Conservation (phyloP, 495 filamentous ascomycete genomes). For the Hypoxylon rickii region DNA sequence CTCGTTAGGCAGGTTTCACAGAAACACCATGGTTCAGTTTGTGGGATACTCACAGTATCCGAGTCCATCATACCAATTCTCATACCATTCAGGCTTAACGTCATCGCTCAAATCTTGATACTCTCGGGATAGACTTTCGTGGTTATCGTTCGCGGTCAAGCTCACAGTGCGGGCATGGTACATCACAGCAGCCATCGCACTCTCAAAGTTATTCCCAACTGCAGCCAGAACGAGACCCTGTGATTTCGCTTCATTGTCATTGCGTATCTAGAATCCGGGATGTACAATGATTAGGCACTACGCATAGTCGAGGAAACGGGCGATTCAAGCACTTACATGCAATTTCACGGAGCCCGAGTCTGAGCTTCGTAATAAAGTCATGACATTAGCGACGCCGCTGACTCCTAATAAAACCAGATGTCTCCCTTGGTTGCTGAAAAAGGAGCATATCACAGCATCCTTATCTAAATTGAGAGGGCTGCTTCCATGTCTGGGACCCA, state of each 20-base stretch:
- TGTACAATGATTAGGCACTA: constrained; percentile 18
- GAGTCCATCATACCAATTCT: constrained; percentile 87
- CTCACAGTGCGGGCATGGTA: constrained; percentile 81
- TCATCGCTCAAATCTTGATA: constrained; percentile 51
- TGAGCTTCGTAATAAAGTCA: constrained; percentile 71
- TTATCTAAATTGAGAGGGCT: constrained; percentile 66
- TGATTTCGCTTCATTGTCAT: constrained; percentile 62
- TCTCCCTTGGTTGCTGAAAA: constrained; percentile 72
- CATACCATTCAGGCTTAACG: constrained; percentile 71
- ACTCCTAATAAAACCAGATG: constrained; percentile 83
- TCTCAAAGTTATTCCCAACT: constrained; percentile 75
- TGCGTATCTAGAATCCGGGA: constrained; percentile 49
- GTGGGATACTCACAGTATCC: constrained; percentile 61
- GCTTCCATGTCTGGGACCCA: constrained; percentile 84
- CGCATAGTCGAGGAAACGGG: background rate
- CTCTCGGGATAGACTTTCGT: constrained; percentile 41
- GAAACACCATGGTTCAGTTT: background rate
- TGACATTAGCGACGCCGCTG: constrained; percentile 73
- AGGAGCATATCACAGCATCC: constrained; percentile 81
- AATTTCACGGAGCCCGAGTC: constrained; percentile 67
- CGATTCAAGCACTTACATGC: constrained; percentile 53
- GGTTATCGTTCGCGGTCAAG: constrained; percentile 24
- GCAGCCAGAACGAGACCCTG: constrained; percentile 70
- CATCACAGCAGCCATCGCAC: constrained; percentile 77
- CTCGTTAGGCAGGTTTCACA: background rate